These are phyloP conservation scores for Henckelia pumila DNA, from an alignment of 257 asterid species.

Conservation along the genomic window DNA sequence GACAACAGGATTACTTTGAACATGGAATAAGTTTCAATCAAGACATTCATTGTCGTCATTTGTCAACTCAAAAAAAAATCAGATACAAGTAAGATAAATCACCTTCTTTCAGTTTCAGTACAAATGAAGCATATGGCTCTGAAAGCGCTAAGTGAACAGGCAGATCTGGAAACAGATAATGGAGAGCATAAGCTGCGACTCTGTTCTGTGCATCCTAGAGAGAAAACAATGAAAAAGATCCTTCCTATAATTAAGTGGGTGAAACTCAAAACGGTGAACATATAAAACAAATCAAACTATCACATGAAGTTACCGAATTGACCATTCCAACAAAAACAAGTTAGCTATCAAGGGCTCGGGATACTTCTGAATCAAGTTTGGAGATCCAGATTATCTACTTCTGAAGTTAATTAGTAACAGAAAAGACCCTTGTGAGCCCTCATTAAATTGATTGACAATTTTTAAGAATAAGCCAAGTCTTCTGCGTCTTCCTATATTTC, in stretches of 20 bases:
- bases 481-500: conserved; percentile 7
- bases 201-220: conserved; percentile 84
- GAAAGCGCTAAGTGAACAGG: conserved; percentile 81
- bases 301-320: neutral
- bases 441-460: neutral
- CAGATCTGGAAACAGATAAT: conserved; percentile 76
- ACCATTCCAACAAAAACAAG: conserved; percentile 3
- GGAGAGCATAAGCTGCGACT: conserved; percentile 92
- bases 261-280: conserved; percentile 1
- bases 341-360: neutral
- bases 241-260: conserved; percentile 6
- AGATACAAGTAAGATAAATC: conserved; percentile 22
- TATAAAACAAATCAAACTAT: neutral
- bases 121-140: conserved; percentile 78
- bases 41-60: conserved; percentile 17
- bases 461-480: neutral
- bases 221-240: conserved; percentile 21
- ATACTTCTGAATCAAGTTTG: conserved; percentile 18
- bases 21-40: conserved; percentile 14
- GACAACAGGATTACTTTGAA: neutral
- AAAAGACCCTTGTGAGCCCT: neutral
- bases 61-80: conserved; percentile 24
- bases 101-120: conserved; percentile 86
- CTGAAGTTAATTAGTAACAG: conserved; percentile 4
- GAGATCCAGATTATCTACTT: conserved; percentile 14